phyloP scores from a whole-genome alignment of 495 filamentous ascomycete genomes.

The Hypoxylon fragiforme region DNA sequence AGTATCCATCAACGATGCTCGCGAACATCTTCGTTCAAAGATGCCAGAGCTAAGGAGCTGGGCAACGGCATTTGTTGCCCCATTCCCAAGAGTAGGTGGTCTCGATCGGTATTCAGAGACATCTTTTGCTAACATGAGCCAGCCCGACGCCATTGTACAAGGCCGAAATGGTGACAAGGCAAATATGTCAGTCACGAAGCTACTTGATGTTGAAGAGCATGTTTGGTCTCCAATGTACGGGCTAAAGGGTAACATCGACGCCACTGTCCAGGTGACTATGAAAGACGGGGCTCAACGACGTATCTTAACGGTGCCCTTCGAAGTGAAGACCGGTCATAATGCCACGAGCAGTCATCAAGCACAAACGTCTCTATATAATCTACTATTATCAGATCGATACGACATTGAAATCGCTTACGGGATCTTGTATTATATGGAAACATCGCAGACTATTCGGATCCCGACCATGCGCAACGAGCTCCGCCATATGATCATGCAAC shows the following conservation, averaged over 20 bases:
- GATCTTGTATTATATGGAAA: slow-evolving; percentile 92
- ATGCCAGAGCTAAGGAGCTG: slow-evolving; percentile 76
- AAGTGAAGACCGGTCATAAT: slow-evolving; percentile 90
- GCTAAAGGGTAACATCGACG: slow-evolving; percentile 96
- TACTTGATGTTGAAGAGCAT: slow-evolving; percentile 96
- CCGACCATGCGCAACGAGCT: slow-evolving; percentile 82
- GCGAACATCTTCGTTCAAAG: slow-evolving; percentile 76
- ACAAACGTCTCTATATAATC: slow-evolving; percentile 91
- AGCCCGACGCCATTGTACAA: slow-evolving; percentile 73
- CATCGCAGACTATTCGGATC: slow-evolving; percentile 79
- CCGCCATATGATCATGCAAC: slow-evolving; percentile 91
- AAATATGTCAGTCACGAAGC: slow-evolving; percentile 83
- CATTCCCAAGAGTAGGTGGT: slow-evolving; percentile 65
- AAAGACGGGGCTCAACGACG: slow-evolving; percentile 62
- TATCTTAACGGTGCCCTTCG: slow-evolving; percentile 84
- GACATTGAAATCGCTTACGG: slow-evolving; percentile 88
- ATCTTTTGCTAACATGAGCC: slow-evolving; percentile 25
- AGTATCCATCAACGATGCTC: slow-evolving; percentile 69
- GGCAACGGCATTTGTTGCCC: slow-evolving; percentile 78
- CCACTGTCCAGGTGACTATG: slow-evolving; percentile 91
- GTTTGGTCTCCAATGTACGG: slow-evolving; percentile 98
- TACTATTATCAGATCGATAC: slow-evolving; percentile 92
- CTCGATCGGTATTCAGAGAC: background rate
- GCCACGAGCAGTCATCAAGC: slow-evolving; percentile 79
- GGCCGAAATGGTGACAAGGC: slow-evolving; percentile 73